These are phyloP conservation scores for Arthrobotrys conoides DNA, from an alignment of 2,329 filamentous ascomycete species.

Conservation along the genomic window DNA sequence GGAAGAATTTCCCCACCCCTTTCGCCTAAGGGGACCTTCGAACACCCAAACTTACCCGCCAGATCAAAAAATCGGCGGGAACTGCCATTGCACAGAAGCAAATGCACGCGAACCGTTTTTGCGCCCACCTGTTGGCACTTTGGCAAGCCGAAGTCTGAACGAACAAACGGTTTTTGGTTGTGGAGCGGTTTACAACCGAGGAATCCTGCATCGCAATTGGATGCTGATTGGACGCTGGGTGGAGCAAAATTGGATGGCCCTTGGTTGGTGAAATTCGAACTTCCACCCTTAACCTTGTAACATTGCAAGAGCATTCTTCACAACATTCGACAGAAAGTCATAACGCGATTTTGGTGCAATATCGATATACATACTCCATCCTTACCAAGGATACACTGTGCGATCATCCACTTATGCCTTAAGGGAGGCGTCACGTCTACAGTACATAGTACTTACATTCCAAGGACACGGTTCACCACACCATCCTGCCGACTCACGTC, in stretches of 20 bases:
- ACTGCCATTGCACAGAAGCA: conserved; percentile 47
- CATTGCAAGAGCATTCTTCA: conserved; percentile 42
- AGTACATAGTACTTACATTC: conserved; percentile 26
- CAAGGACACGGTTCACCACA: conserved; percentile 50
- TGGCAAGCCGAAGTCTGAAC: conserved; percentile 19
- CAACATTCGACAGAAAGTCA: conserved; percentile 35
- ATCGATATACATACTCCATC: conserved; percentile 35
- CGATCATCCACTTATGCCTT: conserved; percentile 23
- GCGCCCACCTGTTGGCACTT: conserved; percentile 44
- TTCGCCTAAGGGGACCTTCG: conserved; percentile 41
- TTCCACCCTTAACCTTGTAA: conserved; percentile 39
- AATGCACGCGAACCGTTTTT: conserved; percentile 59
- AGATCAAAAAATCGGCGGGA: conserved; percentile 38
- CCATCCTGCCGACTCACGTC: conserved; percentile 13
- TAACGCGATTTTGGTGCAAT: conserved; percentile 56
- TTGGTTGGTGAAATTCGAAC: conserved; percentile 30
- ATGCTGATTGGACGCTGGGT: conserved; percentile 15
- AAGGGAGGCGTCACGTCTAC: conserved; percentile 41
- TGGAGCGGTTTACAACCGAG: conserved; percentile 29
- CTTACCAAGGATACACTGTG: conserved; percentile 34
- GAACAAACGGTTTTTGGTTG: conserved; percentile 44
- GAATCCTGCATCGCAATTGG: conserved; percentile 24
- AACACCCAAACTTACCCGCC: conserved; percentile 49
- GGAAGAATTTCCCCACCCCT: conserved; percentile 48
- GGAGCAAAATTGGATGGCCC: conserved; percentile 4